Conservation (phyloP, 1,284 basidiomycete species). For the Neotropicomus parvogracilis region DNA sequence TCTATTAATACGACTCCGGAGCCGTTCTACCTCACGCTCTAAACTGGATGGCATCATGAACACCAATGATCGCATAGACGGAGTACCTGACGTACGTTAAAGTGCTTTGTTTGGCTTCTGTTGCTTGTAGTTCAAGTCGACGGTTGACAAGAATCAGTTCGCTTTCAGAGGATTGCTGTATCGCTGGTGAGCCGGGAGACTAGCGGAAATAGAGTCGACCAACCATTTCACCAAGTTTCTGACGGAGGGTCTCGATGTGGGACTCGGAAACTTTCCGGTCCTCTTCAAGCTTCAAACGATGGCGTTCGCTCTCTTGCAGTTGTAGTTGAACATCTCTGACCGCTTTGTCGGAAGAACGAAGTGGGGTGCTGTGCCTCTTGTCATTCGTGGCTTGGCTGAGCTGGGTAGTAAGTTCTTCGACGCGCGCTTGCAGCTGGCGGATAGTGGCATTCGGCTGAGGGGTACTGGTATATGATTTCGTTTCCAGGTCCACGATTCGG, state of each 20-base stretch:
- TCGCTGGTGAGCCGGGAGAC: slow-evolving; percentile 8
- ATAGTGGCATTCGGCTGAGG: slow-evolving; percentile 55
- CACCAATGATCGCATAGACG: slow-evolving; percentile 1
- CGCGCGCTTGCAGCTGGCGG: slow-evolving; percentile 60
- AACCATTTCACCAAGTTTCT: slow-evolving; percentile 55
- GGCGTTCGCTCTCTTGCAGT: slow-evolving; percentile 58
- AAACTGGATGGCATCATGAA: slow-evolving; percentile 40
- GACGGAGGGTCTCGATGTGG: slow-evolving; percentile 54
- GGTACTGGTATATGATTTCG: slow-evolving; percentile 63
- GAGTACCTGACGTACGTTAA: slow-evolving; percentile 50
- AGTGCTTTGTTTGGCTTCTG: slow-evolving; percentile 66
- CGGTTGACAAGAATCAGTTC: slow-evolving; percentile 67
- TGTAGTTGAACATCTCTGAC: slow-evolving; percentile 53
- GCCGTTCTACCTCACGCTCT: slow-evolving; percentile 66
- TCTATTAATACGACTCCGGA: slow-evolving; percentile 60
- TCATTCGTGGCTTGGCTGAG: slow-evolving; percentile 49
- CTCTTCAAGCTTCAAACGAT: slow-evolving; percentile 58
- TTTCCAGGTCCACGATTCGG: slow-evolving; percentile 78
- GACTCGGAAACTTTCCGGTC: slow-evolving; percentile 57
- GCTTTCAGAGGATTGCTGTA: slow-evolving; percentile 68
- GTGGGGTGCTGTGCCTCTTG: slow-evolving; percentile 47
- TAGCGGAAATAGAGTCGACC: slow-evolving; percentile 3
- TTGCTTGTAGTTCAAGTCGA: slow-evolving; percentile 70
- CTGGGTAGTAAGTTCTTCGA: slow-evolving; percentile 69
- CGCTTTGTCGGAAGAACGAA: slow-evolving; percentile 50